Evolutionary conservation across 371 early-diverging fungal species (phyloP).

Genomic region (Mortierella sp.): DNA sequence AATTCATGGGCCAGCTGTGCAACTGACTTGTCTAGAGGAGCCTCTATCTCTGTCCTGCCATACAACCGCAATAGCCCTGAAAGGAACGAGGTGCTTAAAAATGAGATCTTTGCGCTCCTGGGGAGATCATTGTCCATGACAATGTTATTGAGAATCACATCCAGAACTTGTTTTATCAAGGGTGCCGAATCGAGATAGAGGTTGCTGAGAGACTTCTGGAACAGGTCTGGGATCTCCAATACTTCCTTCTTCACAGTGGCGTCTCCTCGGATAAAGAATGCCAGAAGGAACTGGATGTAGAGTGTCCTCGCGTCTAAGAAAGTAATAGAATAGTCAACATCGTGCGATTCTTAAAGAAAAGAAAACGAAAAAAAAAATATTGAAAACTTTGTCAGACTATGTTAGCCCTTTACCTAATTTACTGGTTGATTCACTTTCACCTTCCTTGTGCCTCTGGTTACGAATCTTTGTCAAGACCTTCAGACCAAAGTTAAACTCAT

Average conservation of each 20-base stretch:
- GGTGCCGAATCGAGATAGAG: conserved; percentile 69
- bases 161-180: conserved; percentile 71
- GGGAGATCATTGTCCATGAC: conserved; percentile 72
- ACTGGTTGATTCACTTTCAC: conserved; percentile 19
- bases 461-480: conserved; percentile 38
- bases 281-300: conserved; percentile 78
- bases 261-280: conserved; percentile 81
- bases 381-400: not conserved
- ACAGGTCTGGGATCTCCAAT: conserved; percentile 74
- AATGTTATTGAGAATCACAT: conserved; percentile 64
- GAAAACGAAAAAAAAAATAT: not conserved
- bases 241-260: conserved; percentile 72
- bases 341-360: conserved; percentile 56
- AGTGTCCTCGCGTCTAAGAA: conserved; percentile 61
- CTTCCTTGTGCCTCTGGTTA: conserved; percentile 44
- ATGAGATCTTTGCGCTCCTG: conserved; percentile 64
- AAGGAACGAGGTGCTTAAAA: conserved; percentile 76
- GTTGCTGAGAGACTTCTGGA: conserved; percentile 72
- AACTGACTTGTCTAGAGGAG: conserved; percentile 56
- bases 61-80: conserved; percentile 74
- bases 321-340: not conserved
- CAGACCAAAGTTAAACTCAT: conserved; percentile 46
- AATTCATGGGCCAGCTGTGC: conserved; percentile 77
- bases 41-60: conserved; percentile 59
- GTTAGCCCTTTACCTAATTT: conserved; percentile 26